These are phyloP conservation scores for Colletotrichum lini DNA, from an alignment of 2,329 filamentous ascomycete genomes.

Conservation along the genomic window DNA sequence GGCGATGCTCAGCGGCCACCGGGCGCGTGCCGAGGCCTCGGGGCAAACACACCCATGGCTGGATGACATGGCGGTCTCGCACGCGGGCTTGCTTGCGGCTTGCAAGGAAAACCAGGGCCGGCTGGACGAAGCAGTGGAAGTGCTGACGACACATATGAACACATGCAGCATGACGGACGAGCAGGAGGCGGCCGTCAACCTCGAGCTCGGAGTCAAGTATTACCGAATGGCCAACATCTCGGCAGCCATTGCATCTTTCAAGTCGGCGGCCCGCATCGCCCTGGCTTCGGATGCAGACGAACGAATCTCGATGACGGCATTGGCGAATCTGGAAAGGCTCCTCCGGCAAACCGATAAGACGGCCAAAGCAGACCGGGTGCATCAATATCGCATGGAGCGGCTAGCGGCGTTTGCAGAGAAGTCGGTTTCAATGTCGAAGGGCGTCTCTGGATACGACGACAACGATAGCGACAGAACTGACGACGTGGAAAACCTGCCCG, in stretches of 20 bases:
- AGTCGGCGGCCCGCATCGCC: constrained; percentile 49
- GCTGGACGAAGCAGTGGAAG: constrained; percentile 49
- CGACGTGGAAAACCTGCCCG: constrained; percentile 29
- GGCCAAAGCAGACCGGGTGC: constrained; percentile 47
- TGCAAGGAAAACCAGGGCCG: constrained; percentile 50
- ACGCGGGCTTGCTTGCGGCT: constrained; percentile 50
- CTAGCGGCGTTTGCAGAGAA: constrained; percentile 50
- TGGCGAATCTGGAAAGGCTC: constrained; percentile 52
- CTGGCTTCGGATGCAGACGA: constrained; percentile 49
- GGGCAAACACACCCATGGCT: constrained; percentile 51
- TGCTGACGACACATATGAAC: constrained; percentile 48
- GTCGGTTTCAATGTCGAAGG: constrained; percentile 39
- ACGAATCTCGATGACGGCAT: constrained; percentile 50
- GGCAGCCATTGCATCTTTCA: constrained; percentile 50
- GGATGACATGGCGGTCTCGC: constrained; percentile 50
- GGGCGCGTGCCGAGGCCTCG: constrained; percentile 48
- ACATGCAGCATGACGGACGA: constrained; percentile 50
- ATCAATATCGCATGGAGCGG: constrained; percentile 49
- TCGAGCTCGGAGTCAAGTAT: constrained; percentile 52
- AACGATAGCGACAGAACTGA: constrained; percentile 25
- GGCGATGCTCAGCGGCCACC: constrained; percentile 48
- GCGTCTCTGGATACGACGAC: constrained; percentile 26
- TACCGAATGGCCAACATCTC: constrained; percentile 48
- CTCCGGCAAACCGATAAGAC: constrained; percentile 45
- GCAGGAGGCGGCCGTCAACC: constrained; percentile 50